Base-by-base conservation (phyloP, 2,329 filamentous ascomycete species). In the Sarocladium strictum region DNA sequence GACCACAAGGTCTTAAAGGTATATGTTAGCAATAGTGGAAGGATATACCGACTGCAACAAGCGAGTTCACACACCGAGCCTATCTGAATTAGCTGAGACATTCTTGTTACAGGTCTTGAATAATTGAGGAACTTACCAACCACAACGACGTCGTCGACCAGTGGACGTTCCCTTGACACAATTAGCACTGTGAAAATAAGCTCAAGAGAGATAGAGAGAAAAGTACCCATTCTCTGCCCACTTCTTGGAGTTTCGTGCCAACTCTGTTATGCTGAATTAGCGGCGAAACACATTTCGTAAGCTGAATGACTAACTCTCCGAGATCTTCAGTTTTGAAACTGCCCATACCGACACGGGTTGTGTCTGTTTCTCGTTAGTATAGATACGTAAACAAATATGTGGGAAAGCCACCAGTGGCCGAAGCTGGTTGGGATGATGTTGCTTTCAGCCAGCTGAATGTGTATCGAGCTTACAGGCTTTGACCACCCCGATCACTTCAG, bases 261-360 rank as follows among this genome's bases (percentile, higher is more conserved):
- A 65, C 60, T 56, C 65, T 68, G 17, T 55, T 35, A 52, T 58
- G 43, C 50, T 55, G 51, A 57, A 54, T 64, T 54, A 63, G 62
- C 24, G 32, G 58, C 53, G 43, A 55, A 10, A 60, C 52, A 57
- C 26, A 40, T 52, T 61, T 60, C 51, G 54, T 53, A 56, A 57
- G 35, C 53, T 54, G 54, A 58, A 56, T 45, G 49, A 61, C 65
- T 23, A 41, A 67, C 61, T 76, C 72, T 55, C 67, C 70, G 10
- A 66, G 59, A 53, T 74, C 80, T 66, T 89, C 85, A 1, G 83
- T 85, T 43, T 84, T 84, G 71, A 89, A 87, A n/a, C 80, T 80
- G 12, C 85, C 85, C 41, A 74, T 75, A 41, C 76, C 78, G 15
- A 85, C 81, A 58, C 80, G 75, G 27, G 84, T 87, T 38, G 84